A percentile compares a stretch with the other conserved stretches of the same genome.
phyloP scores from a whole-genome alignment of 2,329 filamentous ascomycete genomes.

The Ophiocordyceps sinensis region DNA sequence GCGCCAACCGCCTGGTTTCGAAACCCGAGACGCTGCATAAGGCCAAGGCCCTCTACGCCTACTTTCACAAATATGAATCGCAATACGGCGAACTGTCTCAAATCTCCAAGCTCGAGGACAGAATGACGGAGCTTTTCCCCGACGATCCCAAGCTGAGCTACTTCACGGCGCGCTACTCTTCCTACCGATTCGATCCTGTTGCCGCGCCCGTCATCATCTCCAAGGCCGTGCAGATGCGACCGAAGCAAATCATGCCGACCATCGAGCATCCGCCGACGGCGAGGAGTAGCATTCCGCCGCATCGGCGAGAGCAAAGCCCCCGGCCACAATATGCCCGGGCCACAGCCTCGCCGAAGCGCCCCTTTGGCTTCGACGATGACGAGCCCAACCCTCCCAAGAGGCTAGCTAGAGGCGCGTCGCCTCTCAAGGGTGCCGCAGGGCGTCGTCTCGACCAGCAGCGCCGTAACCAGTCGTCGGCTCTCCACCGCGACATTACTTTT shows the following conservation, averaged over 20 bases:
- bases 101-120: slow-evolving; percentile 76
- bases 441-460: slow-evolving; percentile 70
- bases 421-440: slow-evolving; percentile 79
- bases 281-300: slow-evolving; percentile 28
- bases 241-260: slow-evolving; percentile 39
- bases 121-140: slow-evolving; percentile 89
- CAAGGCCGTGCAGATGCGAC: slow-evolving; percentile 59
- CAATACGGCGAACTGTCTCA: slow-evolving; percentile 87
- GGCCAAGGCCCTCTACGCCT: slow-evolving; percentile 73
- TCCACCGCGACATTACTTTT: slow-evolving; percentile 56
- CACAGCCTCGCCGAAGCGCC: slow-evolving; percentile 45
- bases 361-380: slow-evolving; percentile 55
- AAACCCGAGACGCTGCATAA: slow-evolving; percentile 62
- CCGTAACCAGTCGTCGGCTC: slow-evolving; percentile 46
- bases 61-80: slow-evolving; percentile 91
- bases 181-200: slow-evolving; percentile 64
- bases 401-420: slow-evolving; percentile 76
- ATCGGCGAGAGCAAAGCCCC: slow-evolving; percentile 26
- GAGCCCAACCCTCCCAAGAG: slow-evolving; percentile 68
- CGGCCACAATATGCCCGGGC: slow-evolving; percentile 30
- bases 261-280: slow-evolving; percentile 35
- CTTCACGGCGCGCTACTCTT: slow-evolving; percentile 65
- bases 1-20: slow-evolving; percentile 65
- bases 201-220: slow-evolving; percentile 73
- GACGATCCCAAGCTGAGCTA: slow-evolving; percentile 63